phyloP scores from a whole-genome alignment of 2,329 filamentous ascomycete genomes.

The Fusarium albosuccineum region DNA sequence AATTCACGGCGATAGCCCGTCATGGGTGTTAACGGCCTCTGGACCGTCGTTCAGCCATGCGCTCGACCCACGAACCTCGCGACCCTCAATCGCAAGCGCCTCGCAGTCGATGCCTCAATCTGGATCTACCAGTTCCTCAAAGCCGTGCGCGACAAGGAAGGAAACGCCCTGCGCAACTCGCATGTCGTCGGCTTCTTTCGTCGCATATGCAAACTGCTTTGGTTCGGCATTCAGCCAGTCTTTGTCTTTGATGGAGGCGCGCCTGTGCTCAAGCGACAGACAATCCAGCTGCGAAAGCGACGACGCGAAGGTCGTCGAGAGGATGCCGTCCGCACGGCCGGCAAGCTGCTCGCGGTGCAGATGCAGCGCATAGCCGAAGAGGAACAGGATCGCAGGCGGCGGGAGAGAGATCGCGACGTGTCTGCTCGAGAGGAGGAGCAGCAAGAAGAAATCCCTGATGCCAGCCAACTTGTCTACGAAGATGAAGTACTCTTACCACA shows the following conservation, averaged over 20 bases:
- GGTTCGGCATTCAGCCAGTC: constrained; percentile 95
- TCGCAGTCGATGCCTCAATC: constrained; percentile 97
- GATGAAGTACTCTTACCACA: constrained; percentile 88
- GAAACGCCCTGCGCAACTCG: constrained; percentile 94
- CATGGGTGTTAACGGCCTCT: constrained; percentile 99
- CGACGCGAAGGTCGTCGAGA: constrained; percentile 90
- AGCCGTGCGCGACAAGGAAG: constrained; percentile 97
- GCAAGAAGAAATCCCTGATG: constrained; percentile 76
- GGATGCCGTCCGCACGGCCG: constrained; percentile 92
- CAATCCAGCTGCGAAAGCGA: constrained; percentile 82
- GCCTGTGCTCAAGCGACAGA: constrained; percentile 89
- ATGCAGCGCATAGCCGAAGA: constrained; percentile 93
- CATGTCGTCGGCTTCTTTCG: constrained; percentile 99
- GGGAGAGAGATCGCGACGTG: constrained; percentile 59
- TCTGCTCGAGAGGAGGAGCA: constrained; percentile 59
- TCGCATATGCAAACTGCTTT: constrained; percentile 96
- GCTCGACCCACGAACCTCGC: constrained; percentile 96
- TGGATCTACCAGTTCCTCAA: constrained; percentile 99
- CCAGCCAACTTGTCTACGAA: constrained; percentile 83
- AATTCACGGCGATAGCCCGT: constrained; percentile 34
- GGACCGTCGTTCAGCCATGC: constrained; percentile 95
- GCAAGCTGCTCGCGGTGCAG: constrained; percentile 91
- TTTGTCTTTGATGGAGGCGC: constrained; percentile 99
- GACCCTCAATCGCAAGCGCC: constrained; percentile 93
- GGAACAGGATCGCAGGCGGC: constrained; percentile 76